Base-by-base conservation (phyloP, 2,329 filamentous ascomycete genomes). In the Aspergillus aculeatus region DNA sequence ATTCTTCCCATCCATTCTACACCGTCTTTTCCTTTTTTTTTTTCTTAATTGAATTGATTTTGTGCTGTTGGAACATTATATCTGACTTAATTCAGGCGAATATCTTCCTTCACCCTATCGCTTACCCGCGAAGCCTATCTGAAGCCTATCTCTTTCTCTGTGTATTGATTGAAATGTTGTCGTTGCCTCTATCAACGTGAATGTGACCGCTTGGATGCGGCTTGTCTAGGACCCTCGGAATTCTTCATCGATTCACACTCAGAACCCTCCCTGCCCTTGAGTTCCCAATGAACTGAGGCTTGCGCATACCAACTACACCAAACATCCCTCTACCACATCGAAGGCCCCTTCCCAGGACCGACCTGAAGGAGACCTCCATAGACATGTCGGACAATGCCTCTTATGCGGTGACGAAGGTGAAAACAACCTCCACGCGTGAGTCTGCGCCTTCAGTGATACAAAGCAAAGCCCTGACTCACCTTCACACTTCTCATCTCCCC, bases 381-480 rank as follows among this genome's bases (percentile, higher is more conserved):
- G 54, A 54, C 47, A 75, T 75, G 73, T 71, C 72, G 29, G 69
- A 70, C 59, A 73, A 73, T 66, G 66, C 66, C 56, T 61, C 68
- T 29, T 68, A 68, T 56, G 61, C 63, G 12, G 66, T 68, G 63
- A 67, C 72, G 56, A 68, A 64, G 58, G 69, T 69, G 57, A 74
- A 72, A 61, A 62, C 66, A 47, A 66, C 69, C 50, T 72, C 71
- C 32, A 72, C 64, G 57, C 68, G 73, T 75, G 73, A 53, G 64
- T 31, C 47, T 53, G 29, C 38, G 47, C 50, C 56, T 41, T 57
- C 53, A 19, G 41, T 44, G 6, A 12, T 47, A 41, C 14, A 3
- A 41, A 19, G 1, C 38, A 16, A 41, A 16, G 6, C 16, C 38
- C 5, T 16, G 3, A 4, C 16, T 14, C 31, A 11, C 35, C 16